Percentiles rank a stretch among this genome's conserved stretches.
Conservation (phyloP, 1,284 basidiomycete genomes). For the Cutaneotrichosporon arboriforme region DNA sequence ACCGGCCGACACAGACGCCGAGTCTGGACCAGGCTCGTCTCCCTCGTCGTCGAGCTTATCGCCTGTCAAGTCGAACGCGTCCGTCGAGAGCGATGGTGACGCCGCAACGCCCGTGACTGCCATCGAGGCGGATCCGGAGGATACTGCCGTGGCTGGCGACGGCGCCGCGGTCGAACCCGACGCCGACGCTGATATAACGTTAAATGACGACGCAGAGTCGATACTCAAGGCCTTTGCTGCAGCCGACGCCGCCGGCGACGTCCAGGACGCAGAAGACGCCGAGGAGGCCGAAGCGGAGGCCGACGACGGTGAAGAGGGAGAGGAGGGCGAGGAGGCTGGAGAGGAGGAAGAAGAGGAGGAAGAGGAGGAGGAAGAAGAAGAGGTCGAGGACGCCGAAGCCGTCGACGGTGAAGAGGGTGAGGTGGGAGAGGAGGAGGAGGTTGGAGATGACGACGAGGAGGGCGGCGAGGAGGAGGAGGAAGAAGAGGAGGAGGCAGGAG, state of each 20-base stretch:
- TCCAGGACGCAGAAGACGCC: not conserved
- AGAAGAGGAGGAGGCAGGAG: slow-evolving; percentile 12
- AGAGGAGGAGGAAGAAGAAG: slow-evolving; percentile 16
- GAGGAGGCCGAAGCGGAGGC: slow-evolving; percentile 5
- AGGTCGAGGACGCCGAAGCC: slow-evolving; percentile 6
- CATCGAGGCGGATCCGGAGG: slow-evolving; percentile 3
- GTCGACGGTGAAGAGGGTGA: slow-evolving; percentile 14
- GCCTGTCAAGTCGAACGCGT: slow-evolving; percentile 12
- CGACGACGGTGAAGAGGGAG: slow-evolving; percentile 20
- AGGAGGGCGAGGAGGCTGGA: slow-evolving; percentile 19
- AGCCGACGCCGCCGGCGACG: slow-evolving; percentile 4
- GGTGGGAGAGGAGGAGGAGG: slow-evolving; percentile 18
- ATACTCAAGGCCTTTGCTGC: no score
- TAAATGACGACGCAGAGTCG: not conserved
- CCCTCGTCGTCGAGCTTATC: slow-evolving; percentile 11
- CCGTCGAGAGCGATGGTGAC: slow-evolving; percentile 1
- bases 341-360: slow-evolving; percentile 18
- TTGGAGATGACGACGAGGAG: slow-evolving; percentile 19
- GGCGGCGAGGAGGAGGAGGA: slow-evolving; percentile 19
- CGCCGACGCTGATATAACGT: not conserved
- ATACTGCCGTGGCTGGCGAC: no score
- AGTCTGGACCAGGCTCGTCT: slow-evolving; percentile 1
- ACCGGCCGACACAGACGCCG: slow-evolving; percentile 2
- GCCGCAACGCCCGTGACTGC: slow-evolving; percentile 9
- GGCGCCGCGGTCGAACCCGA: slow-evolving; percentile 4